Evolutionary conservation across 2,329 filamentous ascomycete genomes (phyloP), one percentile per base, ranked within the genome.

Genomic region (Rhinocladiella similis): DNA sequence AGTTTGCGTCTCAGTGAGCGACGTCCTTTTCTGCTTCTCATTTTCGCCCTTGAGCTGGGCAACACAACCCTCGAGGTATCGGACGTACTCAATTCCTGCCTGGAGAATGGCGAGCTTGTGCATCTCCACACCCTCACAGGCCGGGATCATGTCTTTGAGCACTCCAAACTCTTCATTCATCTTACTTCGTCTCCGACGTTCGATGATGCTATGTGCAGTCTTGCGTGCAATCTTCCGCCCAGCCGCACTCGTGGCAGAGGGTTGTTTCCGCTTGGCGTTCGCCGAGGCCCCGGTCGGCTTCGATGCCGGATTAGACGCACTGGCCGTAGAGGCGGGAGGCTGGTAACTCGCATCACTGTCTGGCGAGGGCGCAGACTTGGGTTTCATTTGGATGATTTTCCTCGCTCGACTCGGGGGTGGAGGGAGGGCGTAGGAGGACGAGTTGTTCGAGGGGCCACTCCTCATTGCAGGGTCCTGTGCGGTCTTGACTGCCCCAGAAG

Each of bases 321-420:
- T 14, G 1, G 47, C 59, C 61, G 59, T 55, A 53, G 60, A 50
- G 25, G 48, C 64, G 63, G 61, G 35, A 70, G 63, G 53, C 16
- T 61, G 49, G 41, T 62, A 59, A 41, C 53, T 58, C 41, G 49
- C 53, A 27, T 62, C 59, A 18, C 54, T 59, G 39, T 53, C 45
- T 19, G 53, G 51, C 14, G 59, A 62, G 13, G 58, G 66, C 74
- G 16, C 83, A 55, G 70, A 66, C 58, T 79, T 78, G 10, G 85
- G 93, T 73, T 96, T 96, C 92, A 97, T 96, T 75, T 97, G 93
- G 56, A 97, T 97, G 70, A 99, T 97, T 77, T 95, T 97, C 67
- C 93, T 87, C 41, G 91, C 90, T 61, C 93, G 82, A 2, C 92
- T 96, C 0, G 94, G 94, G 14, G 93, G 94, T 9, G 94, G 94